phyloP scores from a whole-genome alignment of 2,329 filamentous ascomycete genomes.

The Knufia fluminis region DNA sequence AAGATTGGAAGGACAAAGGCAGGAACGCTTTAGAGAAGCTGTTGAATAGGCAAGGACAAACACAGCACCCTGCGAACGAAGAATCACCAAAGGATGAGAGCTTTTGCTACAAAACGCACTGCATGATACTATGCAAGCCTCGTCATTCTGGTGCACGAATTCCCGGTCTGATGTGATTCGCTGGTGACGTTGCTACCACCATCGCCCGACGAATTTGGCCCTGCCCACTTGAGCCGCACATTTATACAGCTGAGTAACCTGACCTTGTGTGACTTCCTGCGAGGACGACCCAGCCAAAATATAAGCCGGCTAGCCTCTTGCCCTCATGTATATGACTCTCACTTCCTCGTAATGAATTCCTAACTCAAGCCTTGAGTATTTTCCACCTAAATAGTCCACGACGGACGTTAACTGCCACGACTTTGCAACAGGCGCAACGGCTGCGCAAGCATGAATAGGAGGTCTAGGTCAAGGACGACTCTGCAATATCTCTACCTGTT shows the following conservation, averaged over 20 bases:
- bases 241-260: too few relatives aligned
- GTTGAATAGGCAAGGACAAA: background rate
- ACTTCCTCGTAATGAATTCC: too few relatives aligned
- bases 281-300: too few relatives aligned
- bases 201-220: too few relatives aligned
- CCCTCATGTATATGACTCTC: too few relatives aligned
- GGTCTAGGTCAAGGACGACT: background rate
- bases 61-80: background rate
- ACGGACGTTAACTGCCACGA: too few relatives aligned
- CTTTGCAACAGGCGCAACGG: background rate
- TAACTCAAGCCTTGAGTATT: too few relatives aligned
- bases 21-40: background rate
- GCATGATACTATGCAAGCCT: background rate
- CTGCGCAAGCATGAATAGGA: slow-evolving; percentile 9
- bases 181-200: background rate
- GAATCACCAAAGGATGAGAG: background rate
- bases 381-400: background rate
- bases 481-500: background rate
- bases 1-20: background rate
- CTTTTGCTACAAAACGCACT: background rate
- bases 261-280: background rate
- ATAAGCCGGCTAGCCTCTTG: too few relatives aligned
- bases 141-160: background rate
- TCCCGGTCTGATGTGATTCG: background rate
- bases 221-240: background rate